phyloP scores from a whole-genome alignment of 352 stramenopile genomes.

The Pythium diclinum region DNA sequence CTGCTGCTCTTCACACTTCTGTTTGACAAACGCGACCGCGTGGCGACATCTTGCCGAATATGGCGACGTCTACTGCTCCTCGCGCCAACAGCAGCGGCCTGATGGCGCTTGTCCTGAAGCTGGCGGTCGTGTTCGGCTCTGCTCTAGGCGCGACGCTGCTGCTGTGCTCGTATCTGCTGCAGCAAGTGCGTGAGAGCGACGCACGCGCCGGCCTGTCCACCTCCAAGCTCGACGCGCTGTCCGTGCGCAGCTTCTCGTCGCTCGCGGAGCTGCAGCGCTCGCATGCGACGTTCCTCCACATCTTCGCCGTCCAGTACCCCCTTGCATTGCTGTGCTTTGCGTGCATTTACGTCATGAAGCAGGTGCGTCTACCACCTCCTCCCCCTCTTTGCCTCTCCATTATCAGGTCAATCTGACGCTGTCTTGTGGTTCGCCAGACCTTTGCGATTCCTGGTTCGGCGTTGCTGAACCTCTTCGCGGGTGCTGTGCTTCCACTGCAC shows the following conservation, averaged over 20 bases:
- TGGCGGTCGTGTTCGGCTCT: conserved; percentile 41
- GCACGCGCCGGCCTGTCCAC: conserved; percentile 34
- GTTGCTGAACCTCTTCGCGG: conserved; percentile 74
- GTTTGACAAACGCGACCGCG: conserved; percentile 1
- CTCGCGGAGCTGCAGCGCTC: conserved; percentile 60
- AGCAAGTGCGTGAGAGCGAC: conserved; percentile 46
- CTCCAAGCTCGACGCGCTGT: conserved; percentile 53
- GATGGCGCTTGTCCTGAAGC: conserved; percentile 29
- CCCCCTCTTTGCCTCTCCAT: neutral
- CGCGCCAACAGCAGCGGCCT: neutral
- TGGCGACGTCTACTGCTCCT: neutral
- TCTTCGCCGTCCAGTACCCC: conserved; percentile 57
- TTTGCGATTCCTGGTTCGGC: conserved; percentile 81
- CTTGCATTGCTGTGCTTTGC: conserved; percentile 71
- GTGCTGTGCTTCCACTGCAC: conserved; percentile 54
- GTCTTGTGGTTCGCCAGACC: conserved; percentile 31
- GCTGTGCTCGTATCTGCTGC: conserved; percentile 44
- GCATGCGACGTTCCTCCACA: conserved; percentile 52
- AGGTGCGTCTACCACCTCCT: conserved; percentile 31
- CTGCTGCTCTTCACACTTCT: neutral
- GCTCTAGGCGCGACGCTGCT: conserved; percentile 31
- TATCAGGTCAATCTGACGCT: neutral
- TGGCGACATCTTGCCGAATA: neutral
- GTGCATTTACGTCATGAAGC: conserved; percentile 78
- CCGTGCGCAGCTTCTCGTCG: conserved; percentile 54